A percentile compares a stretch with the other conserved stretches of the same genome.
These are phyloP conservation scores for Coemansia sp. DNA, from an alignment of 192 early-diverging fungal species.

Conservation along the genomic window DNA sequence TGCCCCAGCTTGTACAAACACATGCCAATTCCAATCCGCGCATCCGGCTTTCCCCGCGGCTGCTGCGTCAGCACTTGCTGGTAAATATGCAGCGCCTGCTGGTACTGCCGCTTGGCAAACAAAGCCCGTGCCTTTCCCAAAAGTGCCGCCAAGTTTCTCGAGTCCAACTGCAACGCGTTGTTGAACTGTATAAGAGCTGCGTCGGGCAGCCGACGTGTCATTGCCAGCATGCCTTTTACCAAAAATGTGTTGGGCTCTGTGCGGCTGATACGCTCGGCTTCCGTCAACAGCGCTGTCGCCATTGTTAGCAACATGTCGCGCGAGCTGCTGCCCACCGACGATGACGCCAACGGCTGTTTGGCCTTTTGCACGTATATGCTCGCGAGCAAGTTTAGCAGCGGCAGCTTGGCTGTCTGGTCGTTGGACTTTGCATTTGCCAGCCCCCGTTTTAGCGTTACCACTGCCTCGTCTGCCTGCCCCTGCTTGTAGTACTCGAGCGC, in stretches of 20 bases:
- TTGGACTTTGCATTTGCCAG: constrained; percentile 47
- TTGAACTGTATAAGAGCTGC: constrained; percentile 54
- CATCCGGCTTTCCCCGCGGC: constrained; percentile 65
- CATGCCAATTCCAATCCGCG: constrained; percentile 82
- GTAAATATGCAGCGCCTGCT: constrained; percentile 68
- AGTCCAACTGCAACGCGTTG: constrained; percentile 4
- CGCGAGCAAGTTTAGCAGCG: constrained; percentile 72
- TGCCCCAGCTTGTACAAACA: constrained; percentile 62
- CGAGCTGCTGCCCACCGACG: constrained; percentile 17
- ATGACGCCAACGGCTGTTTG: constrained; percentile 14
- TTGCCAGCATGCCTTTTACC: constrained; percentile 63
- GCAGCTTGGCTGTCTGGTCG: constrained; percentile 57
- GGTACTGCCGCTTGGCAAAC: too few species aligned
- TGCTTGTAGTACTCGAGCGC: constrained; percentile 77
- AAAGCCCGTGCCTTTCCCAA: too few species aligned
- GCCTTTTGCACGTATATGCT: constrained; percentile 74
- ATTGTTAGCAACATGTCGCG: constrained; percentile 60
- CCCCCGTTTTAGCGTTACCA: constrained; percentile 59
- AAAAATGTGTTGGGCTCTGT: constrained; percentile 69
- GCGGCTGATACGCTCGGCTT: constrained; percentile 71
- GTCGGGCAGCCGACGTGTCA: constrained; percentile 32
- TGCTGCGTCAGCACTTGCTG: constrained; percentile 68
- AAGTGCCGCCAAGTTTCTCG: neutral
- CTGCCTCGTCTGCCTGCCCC: constrained; percentile 59
- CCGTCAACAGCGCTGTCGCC: constrained; percentile 75